phyloP scores from a whole-genome alignment of 2,329 filamentous ascomycete species.

The Ceratocystis colombiana region DNA sequence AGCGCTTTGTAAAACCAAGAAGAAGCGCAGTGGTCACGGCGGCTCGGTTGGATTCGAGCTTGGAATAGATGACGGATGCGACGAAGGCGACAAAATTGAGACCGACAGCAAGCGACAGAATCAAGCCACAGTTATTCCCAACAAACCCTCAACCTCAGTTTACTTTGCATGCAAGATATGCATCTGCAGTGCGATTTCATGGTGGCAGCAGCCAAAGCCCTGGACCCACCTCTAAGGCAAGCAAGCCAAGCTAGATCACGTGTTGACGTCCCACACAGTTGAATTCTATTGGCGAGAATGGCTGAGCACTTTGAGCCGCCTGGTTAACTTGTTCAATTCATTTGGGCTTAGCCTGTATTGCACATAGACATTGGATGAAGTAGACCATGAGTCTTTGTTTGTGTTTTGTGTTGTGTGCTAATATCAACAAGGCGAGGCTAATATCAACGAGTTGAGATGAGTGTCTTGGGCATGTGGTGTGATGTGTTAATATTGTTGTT shows the following conservation, averaged over 20 bases:
- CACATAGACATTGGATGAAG: background rate
- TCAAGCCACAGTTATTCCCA: no score
- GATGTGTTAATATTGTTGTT: background rate
- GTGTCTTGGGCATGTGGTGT: background rate
- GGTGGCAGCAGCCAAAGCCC: background rate
- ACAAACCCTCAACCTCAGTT: background rate
- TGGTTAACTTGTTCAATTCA: no score
- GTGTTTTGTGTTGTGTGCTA: background rate
- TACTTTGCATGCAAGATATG: no score
- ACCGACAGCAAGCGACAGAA: slow-evolving; percentile 16
- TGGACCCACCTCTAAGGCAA: background rate
- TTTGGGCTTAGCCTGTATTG: background rate
- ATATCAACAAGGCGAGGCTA: background rate
- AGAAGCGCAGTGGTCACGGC: slow-evolving; percentile 18
- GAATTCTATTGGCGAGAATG: slow-evolving; percentile 3
- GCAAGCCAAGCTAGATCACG: background rate
- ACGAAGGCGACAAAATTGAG: slow-evolving; percentile 51
- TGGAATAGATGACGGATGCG: slow-evolving; percentile 40
- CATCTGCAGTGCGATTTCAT: background rate
- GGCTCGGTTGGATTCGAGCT: slow-evolving; percentile 31
- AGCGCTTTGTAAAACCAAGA: slow-evolving; percentile 29
- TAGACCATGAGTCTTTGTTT: background rate
- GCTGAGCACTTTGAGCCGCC: background rate
- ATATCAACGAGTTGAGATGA: no score
- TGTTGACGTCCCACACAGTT: background rate